phyloP scores from a whole-genome alignment of 345 rosid species.

The Eucalyptus sp. region DNA sequence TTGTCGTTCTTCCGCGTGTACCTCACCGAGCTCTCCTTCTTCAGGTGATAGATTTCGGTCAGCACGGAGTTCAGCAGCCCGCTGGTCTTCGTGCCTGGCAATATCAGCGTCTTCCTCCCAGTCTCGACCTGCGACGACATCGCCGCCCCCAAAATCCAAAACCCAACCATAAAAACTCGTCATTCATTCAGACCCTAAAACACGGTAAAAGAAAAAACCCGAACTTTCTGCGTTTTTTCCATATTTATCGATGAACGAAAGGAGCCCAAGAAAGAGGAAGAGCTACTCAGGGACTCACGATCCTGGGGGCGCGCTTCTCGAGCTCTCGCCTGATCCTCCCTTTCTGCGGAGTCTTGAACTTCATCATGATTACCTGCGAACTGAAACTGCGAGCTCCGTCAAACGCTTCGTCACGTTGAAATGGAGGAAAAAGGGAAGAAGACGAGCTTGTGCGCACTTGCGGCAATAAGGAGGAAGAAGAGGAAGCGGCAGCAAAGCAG shows the following conservation, averaged over 20 bases:
- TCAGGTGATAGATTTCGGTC: conserved; percentile 58
- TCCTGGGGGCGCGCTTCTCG: conserved; percentile 77
- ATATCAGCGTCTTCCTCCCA: conserved; percentile 89
- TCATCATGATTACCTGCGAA: conserved; percentile 20
- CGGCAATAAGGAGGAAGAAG: neutral
- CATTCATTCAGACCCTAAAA: neutral
- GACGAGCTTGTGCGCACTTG: neutral
- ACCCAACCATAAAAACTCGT: neutral
- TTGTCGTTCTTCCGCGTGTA: conserved; percentile 87
- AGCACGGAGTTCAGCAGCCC: conserved; percentile 48
- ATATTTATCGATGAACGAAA: neutral
- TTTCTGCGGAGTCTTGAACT: conserved; percentile 42
- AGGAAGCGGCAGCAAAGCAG: neutral
- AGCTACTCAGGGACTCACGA: conserved; percentile 21
- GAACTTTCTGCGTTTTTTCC: neutral
- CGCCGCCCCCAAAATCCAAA: neutral
- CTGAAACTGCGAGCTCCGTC: neutral
- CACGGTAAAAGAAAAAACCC: neutral
- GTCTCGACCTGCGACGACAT: conserved; percentile 52
- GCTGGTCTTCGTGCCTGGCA: conserved; percentile 88
- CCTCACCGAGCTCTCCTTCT: conserved; percentile 62
- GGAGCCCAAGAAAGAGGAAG: neutral
- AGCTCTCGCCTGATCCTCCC: conserved; percentile 48
- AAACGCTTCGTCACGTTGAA: neutral
- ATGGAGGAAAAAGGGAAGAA: neutral